Evolutionary conservation across 352 stramenopile genomes (phyloP).

Genomic region (Pythium inflatum): DNA sequence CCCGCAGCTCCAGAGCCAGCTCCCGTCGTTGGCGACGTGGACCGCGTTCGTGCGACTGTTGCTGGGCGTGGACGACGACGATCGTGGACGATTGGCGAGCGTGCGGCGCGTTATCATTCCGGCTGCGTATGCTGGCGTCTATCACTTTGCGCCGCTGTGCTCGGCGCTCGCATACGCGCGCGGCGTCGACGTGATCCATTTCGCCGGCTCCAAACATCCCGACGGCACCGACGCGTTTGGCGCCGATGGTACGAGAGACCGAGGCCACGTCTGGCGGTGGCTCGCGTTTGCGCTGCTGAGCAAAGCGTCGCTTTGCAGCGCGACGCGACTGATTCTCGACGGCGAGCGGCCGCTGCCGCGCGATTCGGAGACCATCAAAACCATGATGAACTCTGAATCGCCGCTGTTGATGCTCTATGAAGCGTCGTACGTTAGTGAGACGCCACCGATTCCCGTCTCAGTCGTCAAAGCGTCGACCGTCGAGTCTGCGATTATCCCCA

Average conservation of each 20-base stretch:
- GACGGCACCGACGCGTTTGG: neutral
- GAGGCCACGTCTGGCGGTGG: neutral
- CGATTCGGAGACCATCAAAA: neutral
- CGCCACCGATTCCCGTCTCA: neutral
- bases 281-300: constrained; percentile 12
- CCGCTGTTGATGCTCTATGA: neutral
- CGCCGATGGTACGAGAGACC: neutral
- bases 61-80: neutral
- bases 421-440: neutral
- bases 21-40: neutral
- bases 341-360: neutral
- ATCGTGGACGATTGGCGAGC: neutral
- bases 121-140: neutral
- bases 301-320: neutral
- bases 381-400: constrained; percentile 3
- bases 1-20: neutral
- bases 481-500: neutral
- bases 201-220: no score
- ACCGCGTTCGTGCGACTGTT: neutral
- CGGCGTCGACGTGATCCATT: neutral
- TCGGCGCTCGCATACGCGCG: constrained; percentile 1
- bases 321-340: neutral
- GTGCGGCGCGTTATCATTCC: neutral
- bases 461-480: neutral
- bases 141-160: constrained; percentile 1